Conservation (phyloP, 2,329 filamentous ascomycete genomes). For the Penicillium sp. region DNA sequence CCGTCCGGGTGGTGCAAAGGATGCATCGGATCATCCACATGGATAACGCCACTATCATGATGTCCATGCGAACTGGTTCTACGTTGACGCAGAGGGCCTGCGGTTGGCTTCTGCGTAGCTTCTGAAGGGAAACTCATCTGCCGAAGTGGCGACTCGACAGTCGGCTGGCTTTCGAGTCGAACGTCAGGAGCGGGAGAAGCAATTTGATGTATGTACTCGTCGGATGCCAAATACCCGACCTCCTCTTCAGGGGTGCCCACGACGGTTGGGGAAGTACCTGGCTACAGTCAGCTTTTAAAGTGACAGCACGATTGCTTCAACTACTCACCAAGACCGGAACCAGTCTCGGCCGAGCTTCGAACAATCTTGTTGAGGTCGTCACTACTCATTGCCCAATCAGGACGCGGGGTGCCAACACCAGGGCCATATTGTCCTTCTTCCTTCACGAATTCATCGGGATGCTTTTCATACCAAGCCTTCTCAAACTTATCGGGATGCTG, state of each 20-base stretch:
- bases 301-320: background rate
- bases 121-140: constrained; percentile 51
- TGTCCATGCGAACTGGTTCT: constrained; percentile 15
- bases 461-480: constrained; percentile 88
- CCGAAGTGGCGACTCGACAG: constrained; percentile 52
- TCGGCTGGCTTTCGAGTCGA: constrained; percentile 44
- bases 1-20: constrained; percentile 46
- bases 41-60: constrained; percentile 55
- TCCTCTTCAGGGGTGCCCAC: constrained; percentile 83
- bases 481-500: constrained; percentile 77
- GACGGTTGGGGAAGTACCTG: constrained; percentile 63
- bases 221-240: constrained; percentile 80
- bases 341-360: constrained; percentile 59
- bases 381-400: constrained; percentile 82
- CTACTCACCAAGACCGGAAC: constrained; percentile 52
- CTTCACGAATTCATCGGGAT: constrained; percentile 72
- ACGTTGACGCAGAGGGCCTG: constrained; percentile 9
- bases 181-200: constrained; percentile 58
- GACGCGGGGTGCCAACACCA: constrained; percentile 57
- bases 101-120: constrained; percentile 34
- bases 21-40: constrained; percentile 66
- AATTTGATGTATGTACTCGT: constrained; percentile 77
- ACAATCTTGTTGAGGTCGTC: constrained; percentile 90
- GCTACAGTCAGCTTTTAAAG: constrained; percentile 18
- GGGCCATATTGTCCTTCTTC: constrained; percentile 68